Conservation (phyloP, 2,329 filamentous ascomycete species). For the Aschersonia sp. region DNA sequence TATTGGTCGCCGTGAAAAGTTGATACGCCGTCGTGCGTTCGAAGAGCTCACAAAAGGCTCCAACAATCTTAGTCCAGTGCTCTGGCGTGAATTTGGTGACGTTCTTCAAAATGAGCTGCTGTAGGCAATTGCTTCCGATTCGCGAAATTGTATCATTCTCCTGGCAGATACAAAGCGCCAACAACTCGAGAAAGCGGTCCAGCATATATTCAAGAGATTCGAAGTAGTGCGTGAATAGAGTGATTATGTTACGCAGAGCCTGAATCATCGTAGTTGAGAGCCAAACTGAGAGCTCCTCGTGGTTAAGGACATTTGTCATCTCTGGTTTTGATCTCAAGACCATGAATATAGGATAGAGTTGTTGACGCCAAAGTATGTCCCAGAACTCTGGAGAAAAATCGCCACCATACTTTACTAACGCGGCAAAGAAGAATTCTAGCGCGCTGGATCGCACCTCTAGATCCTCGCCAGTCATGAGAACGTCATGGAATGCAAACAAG, state of each 20-base stretch:
- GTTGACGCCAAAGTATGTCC: conserved; percentile 95
- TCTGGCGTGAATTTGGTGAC: conserved; percentile 76
- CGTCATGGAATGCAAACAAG: conserved; percentile 95
- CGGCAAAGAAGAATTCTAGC: conserved; percentile 92
- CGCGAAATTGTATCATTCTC: conserved; percentile 97
- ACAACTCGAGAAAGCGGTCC: conserved; percentile 84
- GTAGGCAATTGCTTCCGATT: conserved; percentile 95
- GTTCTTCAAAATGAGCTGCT: conserved; percentile 92
- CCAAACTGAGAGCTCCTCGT: conserved; percentile 97
- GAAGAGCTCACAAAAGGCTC: conserved; percentile 91
- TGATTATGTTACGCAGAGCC: conserved; percentile 94
- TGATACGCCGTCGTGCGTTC: conserved; percentile 89
- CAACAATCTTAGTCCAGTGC: conserved; percentile 92
- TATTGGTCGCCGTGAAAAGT: conserved; percentile 70
- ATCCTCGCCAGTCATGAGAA: conserved; percentile 97
- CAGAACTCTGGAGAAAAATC: conserved; percentile 91
- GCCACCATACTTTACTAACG: conserved; percentile 75
- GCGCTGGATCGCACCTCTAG: conserved; percentile 85
- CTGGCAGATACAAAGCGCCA: conserved; percentile 94
- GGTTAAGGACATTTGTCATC: conserved; percentile 87
- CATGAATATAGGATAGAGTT: conserved; percentile 97
- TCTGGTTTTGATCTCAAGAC: conserved; percentile 92
- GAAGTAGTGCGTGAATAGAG: conserved; percentile 97
- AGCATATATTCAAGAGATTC: conserved; percentile 95
- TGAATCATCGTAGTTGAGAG: conserved; percentile 99